phyloP scores from a whole-genome alignment of 441 rosid species.

The Manihot esculenta region DNA sequence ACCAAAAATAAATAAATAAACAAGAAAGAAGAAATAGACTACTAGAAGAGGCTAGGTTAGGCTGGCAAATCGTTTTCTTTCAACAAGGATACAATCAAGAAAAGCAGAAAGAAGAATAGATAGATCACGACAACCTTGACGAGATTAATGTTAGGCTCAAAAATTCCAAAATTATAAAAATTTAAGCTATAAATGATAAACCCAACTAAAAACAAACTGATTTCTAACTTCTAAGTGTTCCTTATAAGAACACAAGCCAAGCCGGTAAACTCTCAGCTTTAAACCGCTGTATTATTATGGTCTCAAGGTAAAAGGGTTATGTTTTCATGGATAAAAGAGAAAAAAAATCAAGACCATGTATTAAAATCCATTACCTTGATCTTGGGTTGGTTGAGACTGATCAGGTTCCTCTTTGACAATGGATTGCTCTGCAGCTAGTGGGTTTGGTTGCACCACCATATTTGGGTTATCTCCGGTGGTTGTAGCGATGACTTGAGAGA shows the following conservation, averaged over 20 bases:
- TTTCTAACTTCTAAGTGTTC: not conserved
- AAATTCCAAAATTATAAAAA: not conserved
- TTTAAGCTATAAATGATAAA: not conserved
- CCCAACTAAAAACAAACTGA: not conserved
- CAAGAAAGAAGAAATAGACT: not conserved
- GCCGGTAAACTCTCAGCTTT: too few species aligned
- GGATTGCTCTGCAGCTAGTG: slow-evolving; percentile 20
- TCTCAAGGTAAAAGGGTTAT: too few species aligned
- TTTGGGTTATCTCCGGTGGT: slow-evolving; percentile 23
- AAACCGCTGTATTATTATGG: too few species aligned
- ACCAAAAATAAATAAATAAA: not conserved
- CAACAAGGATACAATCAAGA: not conserved
- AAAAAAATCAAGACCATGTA: not conserved
- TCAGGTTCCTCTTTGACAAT: slow-evolving; percentile 37
- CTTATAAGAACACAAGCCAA: not conserved
- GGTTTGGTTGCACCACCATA: slow-evolving; percentile 26
- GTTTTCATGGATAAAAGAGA: not conserved
- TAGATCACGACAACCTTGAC: slow-evolving; percentile 20
- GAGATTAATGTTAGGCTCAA: not conserved
- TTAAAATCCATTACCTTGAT: slow-evolving; percentile 46
- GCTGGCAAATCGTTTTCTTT: not conserved
- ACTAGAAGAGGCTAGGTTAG: not conserved
- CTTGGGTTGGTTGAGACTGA: slow-evolving; percentile 40
- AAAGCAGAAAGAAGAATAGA: not conserved
- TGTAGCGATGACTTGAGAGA: slow-evolving; percentile 54